Base-by-base conservation (phyloP, 1,284 basidiomycete genomes). In the Irpex rosettiformis region DNA sequence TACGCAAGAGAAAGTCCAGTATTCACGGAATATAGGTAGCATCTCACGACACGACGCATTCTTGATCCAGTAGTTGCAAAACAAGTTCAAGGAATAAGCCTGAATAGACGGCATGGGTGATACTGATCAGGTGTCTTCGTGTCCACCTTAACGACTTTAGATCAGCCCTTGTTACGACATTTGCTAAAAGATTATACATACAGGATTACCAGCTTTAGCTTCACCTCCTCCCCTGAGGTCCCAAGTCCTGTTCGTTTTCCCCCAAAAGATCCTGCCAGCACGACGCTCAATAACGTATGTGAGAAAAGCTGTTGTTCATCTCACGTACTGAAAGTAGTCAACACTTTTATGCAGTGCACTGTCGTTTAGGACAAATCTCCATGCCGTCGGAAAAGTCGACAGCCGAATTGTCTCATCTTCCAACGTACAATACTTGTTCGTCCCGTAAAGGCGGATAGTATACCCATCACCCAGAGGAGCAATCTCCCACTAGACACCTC, bases 361-460 rank as follows among this genome's bases (percentile, higher is more conserved):
- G 4, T 59, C 47, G 10, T 49, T 40, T 4, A 18, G 16, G 13
- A 52, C 57, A 13, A 61, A 52, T 18, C 42, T 55, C 59, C 59
- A 61, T 16, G 59, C 56, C 3, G 57, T 56, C n/a, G 59, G 59
- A 7, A 58, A 22, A 13, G 28, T 56, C 8, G 59, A 61, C 6
- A 61, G 21, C 7, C 30, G 22, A 1, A 61, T 48, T 2, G 18
- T n/a, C 29, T 28, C 25, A 25, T 48, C 28, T 13, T 18, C 27
- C 52, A 61, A n/a, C 7, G 57, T 61, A 13, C 57, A 58, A 42
- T 55, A 61, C 48, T 56, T 54, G 53, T 61, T 53, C 6, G 59
- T 61, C 2, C 59, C 57, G 13, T 43, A 37, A 2, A 58, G 37
- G 7, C 57, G 52, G 8, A 61, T 61, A 8, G 59, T 55, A 22